Evolutionary conservation across 2,329 filamentous ascomycete genomes (phyloP).

Genomic region (Ophiostoma quercus): DNA sequence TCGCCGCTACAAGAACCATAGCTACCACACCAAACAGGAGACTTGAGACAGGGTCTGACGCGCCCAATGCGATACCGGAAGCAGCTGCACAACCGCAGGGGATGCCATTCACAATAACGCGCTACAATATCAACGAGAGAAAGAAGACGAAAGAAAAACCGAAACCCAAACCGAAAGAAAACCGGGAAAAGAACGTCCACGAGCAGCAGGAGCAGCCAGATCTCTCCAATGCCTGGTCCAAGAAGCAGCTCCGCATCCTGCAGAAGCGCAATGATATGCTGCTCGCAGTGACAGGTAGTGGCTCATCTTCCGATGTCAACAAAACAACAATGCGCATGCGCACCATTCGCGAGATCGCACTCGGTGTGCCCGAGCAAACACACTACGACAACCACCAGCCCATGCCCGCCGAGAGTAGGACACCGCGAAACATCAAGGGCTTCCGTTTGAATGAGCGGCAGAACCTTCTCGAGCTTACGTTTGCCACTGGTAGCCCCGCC

Average conservation of each 20-base stretch:
- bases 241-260: neutral
- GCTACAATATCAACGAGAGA: neutral
- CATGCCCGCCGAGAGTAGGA: neutral
- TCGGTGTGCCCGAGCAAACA: neutral
- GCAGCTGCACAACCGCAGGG: neutral
- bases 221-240: neutral
- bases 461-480: neutral
- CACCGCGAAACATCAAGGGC: neutral
- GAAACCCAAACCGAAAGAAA: neutral
- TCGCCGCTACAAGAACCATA: neutral
- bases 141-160: neutral
- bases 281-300: neutral
- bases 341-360: neutral
- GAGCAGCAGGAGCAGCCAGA: neutral
- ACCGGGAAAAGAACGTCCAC: too few relatives aligned
- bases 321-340: neutral
- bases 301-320: too few relatives aligned
- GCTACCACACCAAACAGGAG: neutral
- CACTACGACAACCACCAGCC: constrained; percentile 7
- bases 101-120: neutral
- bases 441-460: neutral
- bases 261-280: constrained; percentile 13
- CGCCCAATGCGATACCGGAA: neutral
- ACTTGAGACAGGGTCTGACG: neutral
- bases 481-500: neutral